phyloP scores from a whole-genome alignment of 1,139 yeast genomes.

The Sugiyamaella neomexicana region DNA sequence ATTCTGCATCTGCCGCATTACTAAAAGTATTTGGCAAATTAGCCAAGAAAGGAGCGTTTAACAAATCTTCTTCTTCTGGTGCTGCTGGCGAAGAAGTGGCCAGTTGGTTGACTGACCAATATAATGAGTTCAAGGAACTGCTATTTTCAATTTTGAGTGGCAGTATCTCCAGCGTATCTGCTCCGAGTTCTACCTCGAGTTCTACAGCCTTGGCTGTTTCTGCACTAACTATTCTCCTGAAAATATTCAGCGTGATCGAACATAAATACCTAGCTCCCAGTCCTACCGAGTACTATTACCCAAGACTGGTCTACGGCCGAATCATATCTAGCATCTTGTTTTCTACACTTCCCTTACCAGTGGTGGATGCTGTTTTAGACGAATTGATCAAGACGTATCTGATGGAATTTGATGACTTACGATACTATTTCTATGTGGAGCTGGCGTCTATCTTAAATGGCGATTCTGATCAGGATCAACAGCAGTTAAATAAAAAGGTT shows the following conservation, averaged over 20 bases:
- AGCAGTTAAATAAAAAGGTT: background rate
- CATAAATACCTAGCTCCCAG: constrained; percentile 51
- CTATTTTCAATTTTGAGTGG: constrained; percentile 43
- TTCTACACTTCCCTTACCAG: constrained; percentile 20
- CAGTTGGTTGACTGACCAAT: constrained; percentile 62
- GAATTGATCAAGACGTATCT: constrained; percentile 63
- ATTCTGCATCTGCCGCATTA: constrained; percentile 49
- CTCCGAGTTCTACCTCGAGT: constrained; percentile 46
- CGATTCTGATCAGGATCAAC: constrained; percentile 17
- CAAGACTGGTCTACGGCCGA: constrained; percentile 54
- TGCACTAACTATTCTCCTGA: constrained; percentile 60
- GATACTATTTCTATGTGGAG: constrained; percentile 36
- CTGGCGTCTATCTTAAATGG: constrained; percentile 21
- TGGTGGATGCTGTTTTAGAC: constrained; percentile 51
- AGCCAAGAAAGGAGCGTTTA: constrained; percentile 51
- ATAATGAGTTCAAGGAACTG: constrained; percentile 53
- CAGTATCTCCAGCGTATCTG: constrained; percentile 26
- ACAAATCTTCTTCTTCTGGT: constrained; percentile 35
- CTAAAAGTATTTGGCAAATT: constrained; percentile 59
- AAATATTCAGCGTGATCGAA: constrained; percentile 61
- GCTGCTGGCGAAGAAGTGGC: constrained; percentile 37
- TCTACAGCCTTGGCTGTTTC: constrained; percentile 55
- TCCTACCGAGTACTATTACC: constrained; percentile 58
- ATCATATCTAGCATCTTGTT: constrained; percentile 52
- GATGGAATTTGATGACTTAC: constrained; percentile 42